Evolutionary conservation across 192 early-diverging fungal species (phyloP).

Genomic region (Endogone sp.): DNA sequence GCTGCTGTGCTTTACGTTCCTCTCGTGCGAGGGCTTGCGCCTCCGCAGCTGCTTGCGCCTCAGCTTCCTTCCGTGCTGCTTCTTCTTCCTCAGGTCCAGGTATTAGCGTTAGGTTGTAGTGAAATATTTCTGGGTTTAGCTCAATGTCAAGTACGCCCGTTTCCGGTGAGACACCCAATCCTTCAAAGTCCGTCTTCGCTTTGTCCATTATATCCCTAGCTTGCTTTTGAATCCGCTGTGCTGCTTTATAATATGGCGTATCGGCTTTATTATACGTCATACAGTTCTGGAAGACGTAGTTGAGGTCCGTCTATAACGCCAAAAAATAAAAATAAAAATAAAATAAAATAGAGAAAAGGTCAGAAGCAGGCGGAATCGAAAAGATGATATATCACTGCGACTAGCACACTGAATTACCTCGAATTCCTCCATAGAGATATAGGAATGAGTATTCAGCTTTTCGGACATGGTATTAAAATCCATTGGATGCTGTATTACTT

Average conservation of each 20-base stretch:
- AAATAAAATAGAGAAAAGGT: neutral
- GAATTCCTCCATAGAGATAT: constrained; percentile 55
- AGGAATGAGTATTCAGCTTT: constrained; percentile 53
- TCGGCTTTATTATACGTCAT: constrained; percentile 72
- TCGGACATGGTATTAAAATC: constrained; percentile 62
- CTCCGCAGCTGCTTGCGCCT: constrained; percentile 4
- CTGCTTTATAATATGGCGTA: constrained; percentile 67
- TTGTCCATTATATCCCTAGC: constrained; percentile 31
- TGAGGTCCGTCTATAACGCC: constrained; percentile 54
- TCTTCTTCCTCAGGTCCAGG: constrained; percentile 5
- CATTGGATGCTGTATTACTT: constrained; percentile 72
- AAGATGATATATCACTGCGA: constrained; percentile 5
- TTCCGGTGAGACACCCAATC: constrained; percentile 26
- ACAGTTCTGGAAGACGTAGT: constrained; percentile 69
- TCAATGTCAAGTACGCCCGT: constrained; percentile 37
- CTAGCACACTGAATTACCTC: constrained; percentile 41
- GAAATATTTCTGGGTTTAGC: constrained; percentile 49
- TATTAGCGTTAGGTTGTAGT: constrained; percentile 28
- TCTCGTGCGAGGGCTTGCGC: constrained; percentile 11
- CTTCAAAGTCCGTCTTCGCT: constrained; percentile 38
- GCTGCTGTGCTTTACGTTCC: constrained; percentile 8
- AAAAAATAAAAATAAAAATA: constrained; percentile 2
- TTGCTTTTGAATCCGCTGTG: constrained; percentile 46
- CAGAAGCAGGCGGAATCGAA: neutral
- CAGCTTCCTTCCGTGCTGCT: constrained; percentile 6